Evolutionary conservation across 2,329 filamentous ascomycete species (phyloP).

Genomic region (Coccinonectria pachysandricola): DNA sequence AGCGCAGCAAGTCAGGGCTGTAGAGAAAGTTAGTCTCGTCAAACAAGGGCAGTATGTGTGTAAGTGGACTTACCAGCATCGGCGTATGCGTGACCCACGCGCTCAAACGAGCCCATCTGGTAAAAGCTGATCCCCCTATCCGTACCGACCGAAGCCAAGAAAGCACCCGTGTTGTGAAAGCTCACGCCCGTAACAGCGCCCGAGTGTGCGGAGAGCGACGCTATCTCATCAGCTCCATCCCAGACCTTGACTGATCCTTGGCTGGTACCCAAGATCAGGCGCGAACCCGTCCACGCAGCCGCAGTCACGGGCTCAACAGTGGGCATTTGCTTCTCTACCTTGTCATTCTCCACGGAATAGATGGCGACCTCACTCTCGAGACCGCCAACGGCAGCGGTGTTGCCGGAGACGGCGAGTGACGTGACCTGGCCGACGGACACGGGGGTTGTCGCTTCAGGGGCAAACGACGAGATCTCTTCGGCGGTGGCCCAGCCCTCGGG

Average conservation of each 20-base stretch:
- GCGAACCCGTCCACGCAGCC: constrained; percentile 53
- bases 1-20: constrained; percentile 63
- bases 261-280: constrained; percentile 62
- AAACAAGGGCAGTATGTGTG: not conserved
- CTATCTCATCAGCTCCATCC: constrained; percentile 57
- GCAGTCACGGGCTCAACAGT: constrained; percentile 59
- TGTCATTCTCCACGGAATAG: constrained; percentile 61
- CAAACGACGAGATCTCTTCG: constrained; percentile 52
- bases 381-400: constrained; percentile 64
- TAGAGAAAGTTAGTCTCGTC: constrained; percentile 6
- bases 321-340: constrained; percentile 56
- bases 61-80: constrained; percentile 56
- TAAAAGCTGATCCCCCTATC: constrained; percentile 94
- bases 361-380: constrained; percentile 64
- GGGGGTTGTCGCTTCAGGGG: constrained; percentile 33
- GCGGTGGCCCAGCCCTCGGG: constrained; percentile 76
- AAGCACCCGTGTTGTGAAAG: constrained; percentile 70
- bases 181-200: constrained; percentile 69
- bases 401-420: constrained; percentile 41
- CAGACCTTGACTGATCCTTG: constrained; percentile 75
- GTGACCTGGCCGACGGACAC: constrained; percentile 39
- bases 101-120: constrained; percentile 57
- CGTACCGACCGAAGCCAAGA: constrained; percentile 76
- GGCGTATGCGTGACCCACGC: constrained; percentile 68
- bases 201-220: constrained; percentile 69